Conservation (phyloP, 495 filamentous ascomycete species). For the Talaromyces nanjingensis region DNA sequence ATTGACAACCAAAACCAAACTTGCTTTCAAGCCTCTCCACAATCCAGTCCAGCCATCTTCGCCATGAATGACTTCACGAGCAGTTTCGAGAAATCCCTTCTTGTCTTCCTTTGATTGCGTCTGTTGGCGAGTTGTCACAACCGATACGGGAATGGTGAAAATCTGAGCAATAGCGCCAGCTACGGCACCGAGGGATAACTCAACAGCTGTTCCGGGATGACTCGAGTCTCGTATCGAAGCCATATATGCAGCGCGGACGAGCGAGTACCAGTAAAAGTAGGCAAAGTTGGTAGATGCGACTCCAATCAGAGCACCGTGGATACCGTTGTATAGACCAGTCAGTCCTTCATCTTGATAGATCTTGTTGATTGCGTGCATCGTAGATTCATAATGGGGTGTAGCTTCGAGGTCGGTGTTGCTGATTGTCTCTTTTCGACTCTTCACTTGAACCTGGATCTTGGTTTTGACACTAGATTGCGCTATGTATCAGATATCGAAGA, state of each 20-base stretch:
- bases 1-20: constrained; percentile 92
- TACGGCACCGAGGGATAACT: constrained; percentile 80
- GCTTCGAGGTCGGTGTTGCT: constrained; percentile 25
- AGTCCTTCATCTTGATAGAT: constrained; percentile 80
- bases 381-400: constrained; percentile 70
- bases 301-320: constrained; percentile 76
- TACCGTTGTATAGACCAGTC: constrained; percentile 79
- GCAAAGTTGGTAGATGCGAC: constrained; percentile 98
- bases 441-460: constrained; percentile 92
- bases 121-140: constrained; percentile 93
- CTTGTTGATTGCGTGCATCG: constrained; percentile 79
- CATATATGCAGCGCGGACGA: constrained; percentile 78
- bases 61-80: constrained; percentile 75
- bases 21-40: constrained; percentile 94
- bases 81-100: constrained; percentile 86
- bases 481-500: constrained; percentile 2
- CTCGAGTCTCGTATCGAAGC: constrained; percentile 52
- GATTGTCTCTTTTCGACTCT: constrained; percentile 42
- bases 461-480: constrained; percentile 75
- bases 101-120: constrained; percentile 77
- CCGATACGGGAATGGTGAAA: constrained; percentile 93
- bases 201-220: constrained; percentile 72
- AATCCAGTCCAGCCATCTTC: constrained; percentile 87
- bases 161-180: constrained; percentile 89
- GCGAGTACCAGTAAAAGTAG: constrained; percentile 99